Conservation (phyloP, 2,329 filamentous ascomycete genomes). For the Corynespora cassiicola region DNA sequence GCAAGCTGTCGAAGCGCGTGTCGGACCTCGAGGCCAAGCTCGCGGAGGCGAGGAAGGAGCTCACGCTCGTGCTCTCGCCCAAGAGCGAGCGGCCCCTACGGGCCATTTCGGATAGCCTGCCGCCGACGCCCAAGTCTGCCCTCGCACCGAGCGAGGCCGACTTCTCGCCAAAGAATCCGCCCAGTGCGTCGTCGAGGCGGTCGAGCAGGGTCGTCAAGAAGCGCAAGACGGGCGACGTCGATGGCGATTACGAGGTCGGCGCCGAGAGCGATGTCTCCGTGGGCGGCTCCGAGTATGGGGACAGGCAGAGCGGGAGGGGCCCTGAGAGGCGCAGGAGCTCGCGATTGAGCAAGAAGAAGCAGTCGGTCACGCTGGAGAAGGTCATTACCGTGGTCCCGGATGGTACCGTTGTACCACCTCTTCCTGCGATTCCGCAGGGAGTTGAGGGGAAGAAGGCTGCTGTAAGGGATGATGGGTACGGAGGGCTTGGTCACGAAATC, state of each 20-base stretch:
- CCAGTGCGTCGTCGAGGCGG: conserved; percentile 27
- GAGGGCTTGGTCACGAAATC: conserved; percentile 43
- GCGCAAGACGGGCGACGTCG: conserved; percentile 39
- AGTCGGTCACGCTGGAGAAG: conserved; percentile 20
- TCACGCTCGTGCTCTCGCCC: conserved; percentile 55
- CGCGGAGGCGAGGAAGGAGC: conserved; percentile 60
- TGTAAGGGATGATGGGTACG: conserved; percentile 36
- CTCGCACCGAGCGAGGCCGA: conserved; percentile 29
- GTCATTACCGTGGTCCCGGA: conserved; percentile 36
- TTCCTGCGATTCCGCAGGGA: conserved; percentile 33
- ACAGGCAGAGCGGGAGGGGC: conserved; percentile 22
- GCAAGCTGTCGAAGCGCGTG: conserved; percentile 65
- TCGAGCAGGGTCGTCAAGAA: conserved; percentile 44
- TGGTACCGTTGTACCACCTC: conserved; percentile 32
- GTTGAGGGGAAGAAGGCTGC: conserved; percentile 23
- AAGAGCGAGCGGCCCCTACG: conserved; percentile 48
- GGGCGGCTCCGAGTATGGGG: conserved; percentile 24
- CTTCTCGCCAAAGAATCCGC: conserved; percentile 22
- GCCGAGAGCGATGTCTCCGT: conserved; percentile 26
- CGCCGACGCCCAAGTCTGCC: conserved; percentile 24
- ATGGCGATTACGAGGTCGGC: conserved; percentile 32
- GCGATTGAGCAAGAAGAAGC: conserved; percentile 21
- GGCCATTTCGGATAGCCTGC: conserved; percentile 39
- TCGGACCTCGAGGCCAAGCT: conserved; percentile 67
- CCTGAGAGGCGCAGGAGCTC: conserved; percentile 16